phyloP scores from a whole-genome alignment of 1,139 yeast species.

The Kodamaea plutei region DNA sequence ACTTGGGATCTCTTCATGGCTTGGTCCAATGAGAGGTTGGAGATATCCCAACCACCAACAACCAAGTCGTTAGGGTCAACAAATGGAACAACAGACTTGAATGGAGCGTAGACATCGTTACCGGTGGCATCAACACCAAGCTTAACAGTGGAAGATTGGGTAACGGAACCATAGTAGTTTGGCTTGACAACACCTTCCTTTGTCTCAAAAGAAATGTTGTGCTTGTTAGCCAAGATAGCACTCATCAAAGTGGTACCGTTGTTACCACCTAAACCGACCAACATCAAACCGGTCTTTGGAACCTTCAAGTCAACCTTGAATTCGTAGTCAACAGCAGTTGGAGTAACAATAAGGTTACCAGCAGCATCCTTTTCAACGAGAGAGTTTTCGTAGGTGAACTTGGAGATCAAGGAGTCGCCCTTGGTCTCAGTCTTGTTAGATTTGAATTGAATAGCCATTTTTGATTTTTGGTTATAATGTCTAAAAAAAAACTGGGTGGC shows the following conservation, averaged over 20 bases:
- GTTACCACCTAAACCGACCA: conserved; percentile 96
- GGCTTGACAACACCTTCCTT: conserved; percentile 79
- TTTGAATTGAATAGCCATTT: conserved; percentile 46
- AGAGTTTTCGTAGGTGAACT: conserved; percentile 69
- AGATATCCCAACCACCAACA: conserved; percentile 95
- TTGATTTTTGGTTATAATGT: conserved; percentile 2
- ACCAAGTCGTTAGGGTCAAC: conserved; percentile 87
- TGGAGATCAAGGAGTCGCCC: conserved; percentile 59
- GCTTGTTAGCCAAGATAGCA: conserved; percentile 80
- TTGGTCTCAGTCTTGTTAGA: conserved; percentile 59
- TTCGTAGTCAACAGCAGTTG: conserved; percentile 69
- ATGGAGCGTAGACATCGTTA: conserved; percentile 88
- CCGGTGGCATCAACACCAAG: conserved; percentile 82
- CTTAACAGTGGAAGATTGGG: conserved; percentile 88
- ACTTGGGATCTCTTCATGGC: conserved; percentile 88
- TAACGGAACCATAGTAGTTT: conserved; percentile 93
- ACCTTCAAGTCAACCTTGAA: conserved; percentile 80
- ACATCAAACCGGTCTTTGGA: conserved; percentile 84
- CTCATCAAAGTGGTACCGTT: conserved; percentile 91
- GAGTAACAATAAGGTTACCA: conserved; percentile 66
- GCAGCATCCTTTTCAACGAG: conserved; percentile 46
- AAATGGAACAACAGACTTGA: conserved; percentile 84
- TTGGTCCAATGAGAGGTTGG: conserved; percentile 60
- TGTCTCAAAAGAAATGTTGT: conserved; percentile 72
- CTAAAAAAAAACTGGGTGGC: conserved; percentile 7